A percentile compares a stretch with the other conserved stretches of the same genome.
phyloP scores from a whole-genome alignment of 1,139 yeast species.

The Kurtzmaniella quercitrusa region DNA sequence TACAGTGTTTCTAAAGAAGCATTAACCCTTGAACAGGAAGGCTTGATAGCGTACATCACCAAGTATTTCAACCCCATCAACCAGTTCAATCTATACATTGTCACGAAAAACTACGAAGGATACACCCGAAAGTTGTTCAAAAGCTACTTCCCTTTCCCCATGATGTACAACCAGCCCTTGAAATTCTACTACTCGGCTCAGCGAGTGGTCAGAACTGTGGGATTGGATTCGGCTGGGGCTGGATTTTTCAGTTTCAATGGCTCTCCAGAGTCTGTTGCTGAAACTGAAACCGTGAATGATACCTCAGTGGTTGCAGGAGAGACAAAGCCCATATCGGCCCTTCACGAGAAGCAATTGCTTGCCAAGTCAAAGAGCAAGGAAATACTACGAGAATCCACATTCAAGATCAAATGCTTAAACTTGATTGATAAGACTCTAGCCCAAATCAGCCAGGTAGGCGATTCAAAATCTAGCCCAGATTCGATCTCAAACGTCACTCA shows the following conservation, averaged over 20 bases:
- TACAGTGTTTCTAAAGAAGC: slow-evolving; percentile 20
- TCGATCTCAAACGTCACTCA: too few species aligned
- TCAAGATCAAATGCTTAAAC: slow-evolving; percentile 48
- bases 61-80: slow-evolving; percentile 46
- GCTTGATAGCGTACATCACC: slow-evolving; percentile 28
- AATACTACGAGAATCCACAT: slow-evolving; percentile 44
- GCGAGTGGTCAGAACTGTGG: slow-evolving; percentile 36
- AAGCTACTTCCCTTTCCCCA: slow-evolving; percentile 67
- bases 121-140: slow-evolving; percentile 61
- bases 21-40: slow-evolving; percentile 2
- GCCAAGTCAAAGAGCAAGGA: slow-evolving; percentile 38
- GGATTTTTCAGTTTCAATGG: slow-evolving; percentile 25
- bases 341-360: slow-evolving; percentile 48
- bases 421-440: slow-evolving; percentile 30
- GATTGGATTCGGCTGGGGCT: slow-evolving; percentile 29
- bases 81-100: slow-evolving; percentile 58
- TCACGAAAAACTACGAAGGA: slow-evolving; percentile 58
- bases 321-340: slow-evolving; percentile 42
- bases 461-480: slow-evolving; percentile 9
- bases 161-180: slow-evolving; percentile 78
- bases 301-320: slow-evolving; percentile 17
- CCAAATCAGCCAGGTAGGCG: not conserved
- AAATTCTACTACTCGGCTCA: slow-evolving; percentile 48
- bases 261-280: slow-evolving; percentile 13
- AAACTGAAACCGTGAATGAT: slow-evolving; percentile 27